Percentiles rank a stretch among this genome's conserved stretches.
Evolutionary conservation across 2,329 filamentous ascomycete species (phyloP).

Genomic region (Leptographium radiaticola): DNA sequence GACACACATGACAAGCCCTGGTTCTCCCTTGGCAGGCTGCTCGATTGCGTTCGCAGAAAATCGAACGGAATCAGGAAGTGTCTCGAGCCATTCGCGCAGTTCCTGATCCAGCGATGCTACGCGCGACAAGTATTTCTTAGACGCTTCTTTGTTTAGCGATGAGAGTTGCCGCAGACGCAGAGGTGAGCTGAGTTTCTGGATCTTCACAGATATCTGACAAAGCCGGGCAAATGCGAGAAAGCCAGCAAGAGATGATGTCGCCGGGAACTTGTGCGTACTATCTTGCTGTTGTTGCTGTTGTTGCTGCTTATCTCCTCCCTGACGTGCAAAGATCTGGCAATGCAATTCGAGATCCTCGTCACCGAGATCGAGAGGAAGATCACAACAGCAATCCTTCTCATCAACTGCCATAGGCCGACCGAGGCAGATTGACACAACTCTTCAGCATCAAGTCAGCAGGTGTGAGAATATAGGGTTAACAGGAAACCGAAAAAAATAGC

Average conservation of each 20-base stretch:
- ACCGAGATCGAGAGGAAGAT: slow-evolving; percentile 14
- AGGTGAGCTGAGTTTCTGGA: slow-evolving; percentile 14
- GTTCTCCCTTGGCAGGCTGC: slow-evolving; percentile 3
- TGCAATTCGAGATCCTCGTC: slow-evolving; percentile 15
- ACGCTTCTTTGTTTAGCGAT: neutral
- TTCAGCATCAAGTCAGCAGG: slow-evolving; percentile 1
- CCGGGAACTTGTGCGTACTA: neutral
- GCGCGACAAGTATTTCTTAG: slow-evolving; percentile 5
- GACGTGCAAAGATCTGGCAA: slow-evolving; percentile 1
- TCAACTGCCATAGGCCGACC: slow-evolving; percentile 16
- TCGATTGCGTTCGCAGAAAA: slow-evolving; percentile 14
- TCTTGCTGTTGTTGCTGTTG: no score
- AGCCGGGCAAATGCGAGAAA: slow-evolving; percentile 17
- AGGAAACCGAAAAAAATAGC: neutral
- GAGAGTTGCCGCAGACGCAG: slow-evolving; percentile 7
- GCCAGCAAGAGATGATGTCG: slow-evolving; percentile 10
- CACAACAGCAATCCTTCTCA: slow-evolving; percentile 17
- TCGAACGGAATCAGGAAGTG: slow-evolving; percentile 14
- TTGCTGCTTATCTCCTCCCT: no score
- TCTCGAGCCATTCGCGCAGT: slow-evolving; percentile 12
- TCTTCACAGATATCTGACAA: slow-evolving; percentile 15
- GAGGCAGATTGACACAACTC: slow-evolving; percentile 17
- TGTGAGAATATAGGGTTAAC: no score
- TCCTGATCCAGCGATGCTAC: slow-evolving; percentile 9
- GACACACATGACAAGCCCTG: slow-evolving; percentile 16